phyloP scores from a whole-genome alignment of 257 asterid genomes.

The Schizonepeta tenuifolia region DNA sequence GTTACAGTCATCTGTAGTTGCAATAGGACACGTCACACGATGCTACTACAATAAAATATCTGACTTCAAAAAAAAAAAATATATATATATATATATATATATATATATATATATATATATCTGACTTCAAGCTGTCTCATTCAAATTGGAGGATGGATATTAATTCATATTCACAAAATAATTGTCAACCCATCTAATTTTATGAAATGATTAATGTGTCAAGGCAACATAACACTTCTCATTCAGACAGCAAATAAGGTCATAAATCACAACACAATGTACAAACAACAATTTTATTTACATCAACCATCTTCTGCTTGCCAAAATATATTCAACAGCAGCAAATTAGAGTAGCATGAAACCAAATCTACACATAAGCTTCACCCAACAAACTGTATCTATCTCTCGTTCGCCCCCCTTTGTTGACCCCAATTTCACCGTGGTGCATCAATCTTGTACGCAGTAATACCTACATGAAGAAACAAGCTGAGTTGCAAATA shows the following conservation, averaged over 20 bases:
- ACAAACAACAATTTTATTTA: constrained; percentile 17
- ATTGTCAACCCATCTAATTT: not conserved
- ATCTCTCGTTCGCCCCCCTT: not conserved
- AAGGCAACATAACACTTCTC: constrained; percentile 1
- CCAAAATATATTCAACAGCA: constrained; percentile 31
- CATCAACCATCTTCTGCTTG: constrained; percentile 17
- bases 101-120: too few relatives aligned
- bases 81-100: too few relatives aligned
- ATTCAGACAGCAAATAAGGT: constrained; percentile 1
- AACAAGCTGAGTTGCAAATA: not conserved
- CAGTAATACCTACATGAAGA: constrained; percentile 2
- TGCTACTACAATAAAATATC: too few relatives aligned
- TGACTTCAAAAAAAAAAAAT: too few relatives aligned
- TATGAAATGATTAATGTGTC: not conserved
- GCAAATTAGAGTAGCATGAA: not conserved
- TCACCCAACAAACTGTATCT: not conserved
- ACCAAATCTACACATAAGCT: not conserved
- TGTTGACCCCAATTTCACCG: not conserved
- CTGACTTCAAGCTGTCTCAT: too few relatives aligned
- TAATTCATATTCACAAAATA: too few relatives aligned
- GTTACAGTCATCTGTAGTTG: too few relatives aligned
- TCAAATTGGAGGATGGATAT: too few relatives aligned
- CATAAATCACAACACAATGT: constrained; percentile 12
- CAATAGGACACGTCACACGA: too few relatives aligned
- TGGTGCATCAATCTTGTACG: constrained; percentile 1